Evolutionary conservation across 257 asterid genomes (phyloP), one percentile per base, ranked within the genome.

Genomic region (Mitragyna speciosa): DNA sequence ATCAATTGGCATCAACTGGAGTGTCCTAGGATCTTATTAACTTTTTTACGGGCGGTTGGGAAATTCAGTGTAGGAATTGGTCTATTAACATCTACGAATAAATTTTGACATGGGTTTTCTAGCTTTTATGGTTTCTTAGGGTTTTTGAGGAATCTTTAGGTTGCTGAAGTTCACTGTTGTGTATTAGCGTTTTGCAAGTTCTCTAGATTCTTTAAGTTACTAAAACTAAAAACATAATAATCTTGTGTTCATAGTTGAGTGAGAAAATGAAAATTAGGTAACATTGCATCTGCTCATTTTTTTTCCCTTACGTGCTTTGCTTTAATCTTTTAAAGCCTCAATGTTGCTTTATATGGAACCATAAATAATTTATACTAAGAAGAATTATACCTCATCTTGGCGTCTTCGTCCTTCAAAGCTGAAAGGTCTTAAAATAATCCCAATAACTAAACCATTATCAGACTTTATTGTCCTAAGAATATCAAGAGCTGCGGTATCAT

Each of bases 391-490:
- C 94, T 95, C 99, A 78, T 89, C 90, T 76, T 90, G 96, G 69
- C 99, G 97, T 83, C 97, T 87, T 86, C 77, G 87, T 77, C 99
- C 99, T 88, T 95, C 99, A 90, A 95, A 95, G 82, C 97, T 80
- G 88, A 95, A 95, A 79, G 99, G 98, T 86, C 90, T 95, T 87
- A 95, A 69, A 83, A 93, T 91, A 79, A 95, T 86, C 78, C 97
- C 94, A 30, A 90, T 85, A 78, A 89, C 93, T 82, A 93, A 81
- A 56, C 96, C 96, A 78, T 90, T 86, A 49, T 83, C 86, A 49
- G 90, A 89, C 82, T 89, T 91, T 81, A 86, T 86, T 63, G 85
- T 89, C 87, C 87, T 84, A 73, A 93, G 90, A 83, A 89, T 84
- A 85, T 95, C 89, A 81, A 93, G 92, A 67, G 94, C 96, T 76